phyloP scores from a whole-genome alignment of 192 early-diverging fungal species.

The Obelidium mucronatum region DNA sequence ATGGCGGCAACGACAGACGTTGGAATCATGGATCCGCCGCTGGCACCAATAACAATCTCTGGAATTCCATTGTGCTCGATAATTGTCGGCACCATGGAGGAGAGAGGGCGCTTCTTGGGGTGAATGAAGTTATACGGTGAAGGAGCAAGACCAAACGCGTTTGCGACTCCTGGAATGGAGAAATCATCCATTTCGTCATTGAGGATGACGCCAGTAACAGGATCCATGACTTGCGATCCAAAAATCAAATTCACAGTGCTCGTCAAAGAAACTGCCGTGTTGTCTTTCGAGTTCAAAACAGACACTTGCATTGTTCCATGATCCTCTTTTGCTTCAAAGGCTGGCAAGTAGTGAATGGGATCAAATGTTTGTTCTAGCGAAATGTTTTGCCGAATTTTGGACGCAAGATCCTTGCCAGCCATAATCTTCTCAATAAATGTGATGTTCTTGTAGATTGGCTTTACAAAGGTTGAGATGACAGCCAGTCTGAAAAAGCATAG shows the following conservation, averaged over 20 bases:
- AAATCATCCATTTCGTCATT: slow-evolving; percentile 98
- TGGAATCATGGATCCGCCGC: slow-evolving; percentile 86
- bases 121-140: slow-evolving; percentile 85
- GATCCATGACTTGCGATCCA: slow-evolving; percentile 88
- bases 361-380: slow-evolving; percentile 74
- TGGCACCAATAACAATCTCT: slow-evolving; percentile 76
- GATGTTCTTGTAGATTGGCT: slow-evolving; percentile 61
- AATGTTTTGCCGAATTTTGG: slow-evolving; percentile 71
- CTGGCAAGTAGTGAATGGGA: slow-evolving; percentile 79
- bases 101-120: slow-evolving; percentile 86
- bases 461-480: slow-evolving; percentile 1
- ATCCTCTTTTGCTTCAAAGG: slow-evolving; percentile 76
- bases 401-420: slow-evolving; percentile 73
- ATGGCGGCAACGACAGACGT: slow-evolving; percentile 78
- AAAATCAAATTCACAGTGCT: slow-evolving; percentile 90
- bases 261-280: slow-evolving; percentile 83
- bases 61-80: slow-evolving; percentile 71
- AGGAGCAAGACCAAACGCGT: slow-evolving; percentile 78
- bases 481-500: neutral
- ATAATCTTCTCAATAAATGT: slow-evolving; percentile 65
- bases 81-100: slow-evolving; percentile 70
- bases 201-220: slow-evolving; percentile 84
- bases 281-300: slow-evolving; percentile 68
- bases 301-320: slow-evolving; percentile 96
- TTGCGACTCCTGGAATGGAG: slow-evolving; percentile 60